Evolutionary conservation across 2,329 filamentous ascomycete species (phyloP).

Genomic region (Phyllosticta capitalensis): DNA sequence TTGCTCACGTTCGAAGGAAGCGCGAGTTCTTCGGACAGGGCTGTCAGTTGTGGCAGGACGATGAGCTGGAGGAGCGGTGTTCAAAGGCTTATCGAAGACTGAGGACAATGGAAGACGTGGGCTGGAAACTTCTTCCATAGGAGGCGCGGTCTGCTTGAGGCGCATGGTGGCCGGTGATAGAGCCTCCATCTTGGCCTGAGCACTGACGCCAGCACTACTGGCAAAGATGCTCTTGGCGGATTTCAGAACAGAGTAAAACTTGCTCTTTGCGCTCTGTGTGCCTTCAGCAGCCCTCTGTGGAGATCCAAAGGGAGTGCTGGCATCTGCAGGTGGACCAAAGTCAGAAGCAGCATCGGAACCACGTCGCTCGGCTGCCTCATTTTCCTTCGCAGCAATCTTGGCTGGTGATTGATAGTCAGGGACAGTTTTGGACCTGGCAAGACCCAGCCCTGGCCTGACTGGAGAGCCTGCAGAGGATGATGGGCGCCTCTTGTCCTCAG

Average conservation of each 20-base stretch:
- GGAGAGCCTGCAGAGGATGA: conserved; percentile 9
- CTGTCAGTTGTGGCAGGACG: conserved; percentile 16
- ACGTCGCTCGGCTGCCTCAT: conserved; percentile 43
- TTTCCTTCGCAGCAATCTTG: conserved; percentile 21
- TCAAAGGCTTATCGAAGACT: conserved; percentile 6
- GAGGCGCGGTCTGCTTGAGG: conserved; percentile 8
- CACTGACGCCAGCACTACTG: conserved; percentile 55
- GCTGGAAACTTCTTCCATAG: conserved; percentile 26
- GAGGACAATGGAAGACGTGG: conserved; percentile 15
- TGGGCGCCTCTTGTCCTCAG: background rate
- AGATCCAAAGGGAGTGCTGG: conserved; percentile 50
- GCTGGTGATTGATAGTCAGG: conserved; percentile 47
- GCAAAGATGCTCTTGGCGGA: conserved; percentile 78
- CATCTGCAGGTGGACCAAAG: conserved; percentile 28
- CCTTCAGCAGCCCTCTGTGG: conserved; percentile 57
- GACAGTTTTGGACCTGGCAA: conserved; percentile 56
- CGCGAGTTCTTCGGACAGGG: conserved; percentile 41
- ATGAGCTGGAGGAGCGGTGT: conserved; percentile 3
- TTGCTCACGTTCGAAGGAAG: conserved; percentile 52
- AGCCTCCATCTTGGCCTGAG: conserved; percentile 49
- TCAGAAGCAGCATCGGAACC: conserved; percentile 35
- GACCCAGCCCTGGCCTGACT: conserved; percentile 33
- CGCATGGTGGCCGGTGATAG: conserved; percentile 22
- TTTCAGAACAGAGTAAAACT: conserved; percentile 82
- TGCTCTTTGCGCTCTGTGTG: conserved; percentile 83